Conservation (phyloP, 73 alveolate species). For the Blepharisma japonicum region DNA sequence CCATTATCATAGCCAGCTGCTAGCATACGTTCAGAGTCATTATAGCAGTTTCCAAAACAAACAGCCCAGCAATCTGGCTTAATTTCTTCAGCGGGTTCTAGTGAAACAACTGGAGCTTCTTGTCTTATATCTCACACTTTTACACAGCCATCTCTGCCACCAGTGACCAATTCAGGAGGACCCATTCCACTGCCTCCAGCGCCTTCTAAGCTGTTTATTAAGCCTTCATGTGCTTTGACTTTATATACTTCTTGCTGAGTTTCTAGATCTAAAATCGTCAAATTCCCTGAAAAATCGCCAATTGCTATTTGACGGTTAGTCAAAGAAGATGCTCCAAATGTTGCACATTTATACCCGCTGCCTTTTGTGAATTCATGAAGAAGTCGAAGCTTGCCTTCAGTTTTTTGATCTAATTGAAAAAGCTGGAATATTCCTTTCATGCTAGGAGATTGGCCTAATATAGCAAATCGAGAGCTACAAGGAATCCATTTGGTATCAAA, state of each 20-base stretch:
- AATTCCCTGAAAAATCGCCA: constrained; percentile 96
- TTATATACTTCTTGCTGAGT: constrained; percentile 69
- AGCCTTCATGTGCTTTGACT: constrained; percentile 96
- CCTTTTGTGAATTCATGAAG: constrained; percentile 42
- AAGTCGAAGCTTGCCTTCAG: constrained; percentile 39
- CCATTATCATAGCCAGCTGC: constrained; percentile 99
- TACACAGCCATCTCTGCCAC: constrained; percentile 98
- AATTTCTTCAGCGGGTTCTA: constrained; percentile 98
- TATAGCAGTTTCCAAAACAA: constrained; percentile 53
- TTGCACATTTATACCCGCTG: constrained; percentile 87
- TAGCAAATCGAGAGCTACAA: constrained; percentile 88
- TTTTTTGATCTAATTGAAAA: constrained; percentile 70
- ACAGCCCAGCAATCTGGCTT: constrained; percentile 99
- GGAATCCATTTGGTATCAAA: constrained; percentile 96
- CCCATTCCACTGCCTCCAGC: constrained; percentile 96
- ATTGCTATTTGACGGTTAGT: constrained; percentile 76
- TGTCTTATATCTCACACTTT: constrained; percentile 99
- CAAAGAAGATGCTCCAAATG: constrained; percentile 91
- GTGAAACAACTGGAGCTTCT: constrained; percentile 94
- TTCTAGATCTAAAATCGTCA: constrained; percentile 87
- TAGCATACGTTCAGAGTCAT: constrained; percentile 46
- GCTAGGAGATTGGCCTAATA: constrained; percentile 95
- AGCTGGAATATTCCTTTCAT: constrained; percentile 97
- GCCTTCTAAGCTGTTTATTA: constrained; percentile 96
- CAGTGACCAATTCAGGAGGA: constrained; percentile 99